phyloP scores from a whole-genome alignment of 2,329 filamentous ascomycete genomes.

The Colletotrichum kahawae region DNA sequence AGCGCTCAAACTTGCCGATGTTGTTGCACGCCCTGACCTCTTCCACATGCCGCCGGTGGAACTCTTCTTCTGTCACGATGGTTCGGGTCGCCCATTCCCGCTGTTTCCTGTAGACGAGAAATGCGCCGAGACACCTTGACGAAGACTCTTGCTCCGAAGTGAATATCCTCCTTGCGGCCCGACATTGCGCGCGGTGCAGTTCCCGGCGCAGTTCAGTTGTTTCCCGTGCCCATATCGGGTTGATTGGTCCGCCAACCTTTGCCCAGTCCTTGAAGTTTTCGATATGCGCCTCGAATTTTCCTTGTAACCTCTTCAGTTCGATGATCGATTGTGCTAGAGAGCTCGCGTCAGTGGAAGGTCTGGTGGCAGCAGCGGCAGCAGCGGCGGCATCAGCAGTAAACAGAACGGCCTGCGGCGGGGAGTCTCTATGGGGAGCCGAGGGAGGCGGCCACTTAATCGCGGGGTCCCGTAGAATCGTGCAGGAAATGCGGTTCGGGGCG shows the following conservation, averaged over 20 bases:
- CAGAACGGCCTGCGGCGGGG: background rate
- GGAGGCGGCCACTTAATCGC: background rate
- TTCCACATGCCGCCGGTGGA: slow-evolving; percentile 45
- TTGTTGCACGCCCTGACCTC: slow-evolving; percentile 56
- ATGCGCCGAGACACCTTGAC: slow-evolving; percentile 60
- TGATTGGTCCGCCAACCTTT: slow-evolving; percentile 58
- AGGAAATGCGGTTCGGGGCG: background rate
- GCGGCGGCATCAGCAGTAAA: background rate
- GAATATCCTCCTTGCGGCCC: slow-evolving; percentile 61
- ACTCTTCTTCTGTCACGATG: slow-evolving; percentile 35
- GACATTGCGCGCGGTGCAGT: slow-evolving; percentile 63
- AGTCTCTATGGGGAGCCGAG: background rate
- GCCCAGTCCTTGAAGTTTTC: slow-evolving; percentile 60
- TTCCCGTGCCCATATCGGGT: slow-evolving; percentile 60
- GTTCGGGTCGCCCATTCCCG: slow-evolving; percentile 35
- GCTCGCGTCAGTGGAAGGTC: slow-evolving; percentile 17
- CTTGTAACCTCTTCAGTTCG: slow-evolving; percentile 52
- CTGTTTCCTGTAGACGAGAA: slow-evolving; percentile 57
- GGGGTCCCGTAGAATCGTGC: slow-evolving; percentile 1
- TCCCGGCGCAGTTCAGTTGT: slow-evolving; percentile 53
- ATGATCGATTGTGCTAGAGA: slow-evolving; percentile 54
- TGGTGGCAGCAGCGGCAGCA: background rate
- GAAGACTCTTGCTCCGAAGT: slow-evolving; percentile 52
- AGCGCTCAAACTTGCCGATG: slow-evolving; percentile 61
- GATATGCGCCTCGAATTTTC: slow-evolving; percentile 51